A percentile compares a stretch with the other conserved stretches of the same genome.
Conservation (phyloP, 1,284 basidiomycete genomes). For the Cryptococcus maquisensis region DNA sequence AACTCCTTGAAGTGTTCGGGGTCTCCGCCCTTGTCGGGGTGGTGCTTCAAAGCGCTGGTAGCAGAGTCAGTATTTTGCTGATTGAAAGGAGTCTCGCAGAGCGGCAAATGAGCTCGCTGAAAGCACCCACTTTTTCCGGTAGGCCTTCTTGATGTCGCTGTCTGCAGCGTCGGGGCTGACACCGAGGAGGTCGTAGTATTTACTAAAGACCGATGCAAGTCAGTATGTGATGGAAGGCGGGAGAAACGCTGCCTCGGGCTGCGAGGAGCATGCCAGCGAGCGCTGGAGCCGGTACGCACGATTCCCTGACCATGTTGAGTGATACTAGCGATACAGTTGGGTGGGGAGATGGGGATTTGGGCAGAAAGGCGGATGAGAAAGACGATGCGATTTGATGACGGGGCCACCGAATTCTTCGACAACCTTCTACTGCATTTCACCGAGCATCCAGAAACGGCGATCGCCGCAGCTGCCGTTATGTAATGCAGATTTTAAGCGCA, state of each 20-base stretch:
- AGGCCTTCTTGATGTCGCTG: conserved; percentile 85
- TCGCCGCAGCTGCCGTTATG: too few relatives aligned
- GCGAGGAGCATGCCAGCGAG: background rate
- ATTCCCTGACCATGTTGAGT: conserved; percentile 49
- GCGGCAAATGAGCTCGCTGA: background rate
- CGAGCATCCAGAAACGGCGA: too few relatives aligned
- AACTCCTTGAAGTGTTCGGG: conserved; percentile 97
- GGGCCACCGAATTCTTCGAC: too few relatives aligned
- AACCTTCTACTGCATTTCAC: too few relatives aligned
- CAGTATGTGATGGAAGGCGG: background rate
- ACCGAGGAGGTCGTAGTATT: conserved; percentile 85
- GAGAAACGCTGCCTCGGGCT: background rate
- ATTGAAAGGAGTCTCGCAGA: background rate
- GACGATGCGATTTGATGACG: too few relatives aligned
- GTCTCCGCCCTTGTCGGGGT: conserved; percentile 97
- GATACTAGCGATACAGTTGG: background rate
- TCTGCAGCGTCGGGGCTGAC: conserved; percentile 72
- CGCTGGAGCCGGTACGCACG: conserved; percentile 35
- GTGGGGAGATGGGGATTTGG: background rate
- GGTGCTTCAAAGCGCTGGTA: conserved; percentile 73
- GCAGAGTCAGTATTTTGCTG: background rate
- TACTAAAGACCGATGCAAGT: conserved; percentile 53
- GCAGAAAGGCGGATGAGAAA: too few relatives aligned
- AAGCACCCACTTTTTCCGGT: conserved; percentile 75
- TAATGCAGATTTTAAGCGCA: too few relatives aligned